phyloP scores from a whole-genome alignment of 805 yeast genomes.

The Candida xyloterini region DNA sequence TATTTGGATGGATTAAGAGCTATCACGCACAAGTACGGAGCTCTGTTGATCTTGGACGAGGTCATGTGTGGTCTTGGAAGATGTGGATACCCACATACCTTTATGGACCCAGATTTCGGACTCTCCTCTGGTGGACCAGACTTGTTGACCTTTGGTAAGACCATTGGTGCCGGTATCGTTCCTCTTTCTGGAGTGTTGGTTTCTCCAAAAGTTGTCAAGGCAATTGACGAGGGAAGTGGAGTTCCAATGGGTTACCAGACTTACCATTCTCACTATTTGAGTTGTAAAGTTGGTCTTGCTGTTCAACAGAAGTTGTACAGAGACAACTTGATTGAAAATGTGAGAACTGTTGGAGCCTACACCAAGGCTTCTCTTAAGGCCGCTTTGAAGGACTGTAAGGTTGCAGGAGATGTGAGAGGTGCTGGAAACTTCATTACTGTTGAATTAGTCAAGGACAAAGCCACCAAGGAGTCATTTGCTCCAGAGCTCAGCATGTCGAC shows the following conservation, averaged over 20 bases:
- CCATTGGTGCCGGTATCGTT: slow-evolving; percentile 48
- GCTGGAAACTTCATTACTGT: slow-evolving; percentile 51
- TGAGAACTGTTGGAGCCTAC: slow-evolving; percentile 39
- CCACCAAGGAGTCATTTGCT: slow-evolving; percentile 43
- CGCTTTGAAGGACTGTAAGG: slow-evolving; percentile 26
- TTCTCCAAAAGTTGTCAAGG: slow-evolving; percentile 38
- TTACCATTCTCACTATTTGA: slow-evolving; percentile 44
- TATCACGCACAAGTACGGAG: slow-evolving; percentile 49
- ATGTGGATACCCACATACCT: slow-evolving; percentile 46
- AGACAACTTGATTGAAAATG: slow-evolving; percentile 38
- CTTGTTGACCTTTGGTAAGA: slow-evolving; percentile 46
- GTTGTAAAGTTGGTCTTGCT: slow-evolving; percentile 43
- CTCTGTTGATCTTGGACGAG: slow-evolving; percentile 48
- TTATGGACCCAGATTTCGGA: slow-evolving; percentile 17
- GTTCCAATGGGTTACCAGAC: slow-evolving; percentile 45
- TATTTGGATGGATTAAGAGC: slow-evolving; percentile 44
- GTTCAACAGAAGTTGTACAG: slow-evolving; percentile 42
- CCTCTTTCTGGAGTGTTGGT: slow-evolving; percentile 46
- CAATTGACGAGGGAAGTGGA: slow-evolving; percentile 40
- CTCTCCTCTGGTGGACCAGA: slow-evolving; percentile 38
- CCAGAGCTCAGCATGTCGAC: slow-evolving; percentile 22
- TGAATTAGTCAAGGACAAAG: slow-evolving; percentile 45
- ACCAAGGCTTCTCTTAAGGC: slow-evolving; percentile 35
- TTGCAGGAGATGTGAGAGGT: slow-evolving; percentile 51
- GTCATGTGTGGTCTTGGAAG: slow-evolving; percentile 58